Base-by-base conservation (phyloP, 257 asterid species). In the Capsicum baccatum region DNA sequence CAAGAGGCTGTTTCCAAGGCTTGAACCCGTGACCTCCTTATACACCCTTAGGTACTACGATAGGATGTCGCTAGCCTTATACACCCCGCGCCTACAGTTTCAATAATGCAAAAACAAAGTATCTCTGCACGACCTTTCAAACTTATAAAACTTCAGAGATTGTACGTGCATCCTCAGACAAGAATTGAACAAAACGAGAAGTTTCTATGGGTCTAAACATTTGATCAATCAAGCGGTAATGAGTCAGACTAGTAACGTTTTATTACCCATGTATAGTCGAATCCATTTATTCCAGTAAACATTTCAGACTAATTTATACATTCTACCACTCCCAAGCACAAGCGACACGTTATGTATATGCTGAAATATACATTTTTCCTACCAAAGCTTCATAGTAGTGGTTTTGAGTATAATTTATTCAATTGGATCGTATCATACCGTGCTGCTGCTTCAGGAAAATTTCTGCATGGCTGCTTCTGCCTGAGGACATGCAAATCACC, bases 401-500 rank as follows among this genome's bases (percentile, higher is more conserved):
- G 3, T 78, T 26, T 3, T 78, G 21, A 54, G 47, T 21, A 52
- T 12, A 13, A 52, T 76, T 15, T 78, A 52, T 74, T 26, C 26
- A 54, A 26, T 54, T 50, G 84, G 83, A 83, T 37, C 6, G 17
- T 56, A 67, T 15, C 85, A 79, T 91, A 96, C 99, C 99, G 93
- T 74, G 98, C 99, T 21, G 94, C 98, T 60, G 94, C 91, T 85
- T 96, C 99, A 5, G 94, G 93, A 84, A 91, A 96, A 83, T 83
- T 90, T 84, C 96, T 89, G 66, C 92, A 93, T 8, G 94, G 94
- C 86, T 94, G 98, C 90, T 90, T 93, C 89, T 96, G 99, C 37
- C 99, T 89, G 54, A 96, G 94, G 52, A 93, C 99, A 35, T 96
- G 99, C 54, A 94, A 86, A 88, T 96, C 99, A 82, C 99, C 99